Evolutionary conservation across 129 eudicot genomes (phyloP), one percentile per base, ranked within the genome.

Genomic region (Tagetes erecta): DNA sequence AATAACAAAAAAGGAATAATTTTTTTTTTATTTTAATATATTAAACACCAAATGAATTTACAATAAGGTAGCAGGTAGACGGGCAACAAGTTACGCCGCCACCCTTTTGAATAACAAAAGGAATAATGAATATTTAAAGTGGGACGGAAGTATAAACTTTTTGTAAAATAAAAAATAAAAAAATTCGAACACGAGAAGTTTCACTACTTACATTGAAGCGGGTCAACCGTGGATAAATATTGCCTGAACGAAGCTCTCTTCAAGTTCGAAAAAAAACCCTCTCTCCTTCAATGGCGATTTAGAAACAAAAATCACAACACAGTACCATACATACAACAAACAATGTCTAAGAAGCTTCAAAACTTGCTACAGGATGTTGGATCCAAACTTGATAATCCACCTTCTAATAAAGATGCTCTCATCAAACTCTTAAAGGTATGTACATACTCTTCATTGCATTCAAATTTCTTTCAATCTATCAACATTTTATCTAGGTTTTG

Each of bases 371-470:
- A 81, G 71, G 98, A 94, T 73, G 79, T 90, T 44, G 98, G 98
- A 86, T 88, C 93, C 77, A 90, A 88, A 83, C 89, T 94, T 72
- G 84, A 90, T 35, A 72, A 59, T 6, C 82, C 84, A 71, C 97
- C 97, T 8, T 30, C 98, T 55, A 74, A 86, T 37, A 90, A 90
- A 81, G 97, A 90, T 78, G 71, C 88, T 64, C 97, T 94, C 60
- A 76, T 90, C 80, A 86, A 86, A 86, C 97, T 90, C 70, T 67
- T 94, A 12, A 94, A 90, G 97, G 98, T 86, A 90, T 96, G 98
- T 86, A 57, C 52, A 33, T 7, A 20, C 62, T 74, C 51, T 58
- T 49, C 73, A 59, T 41, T 68, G 37, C 76, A 8, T 67, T 65
- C 53, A 0, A 12, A 58, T 30, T 20, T 6, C 9, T 39, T 50